Base-by-base conservation (phyloP, 768 basidiomycete species). In the Saitozyma sp. region DNA sequence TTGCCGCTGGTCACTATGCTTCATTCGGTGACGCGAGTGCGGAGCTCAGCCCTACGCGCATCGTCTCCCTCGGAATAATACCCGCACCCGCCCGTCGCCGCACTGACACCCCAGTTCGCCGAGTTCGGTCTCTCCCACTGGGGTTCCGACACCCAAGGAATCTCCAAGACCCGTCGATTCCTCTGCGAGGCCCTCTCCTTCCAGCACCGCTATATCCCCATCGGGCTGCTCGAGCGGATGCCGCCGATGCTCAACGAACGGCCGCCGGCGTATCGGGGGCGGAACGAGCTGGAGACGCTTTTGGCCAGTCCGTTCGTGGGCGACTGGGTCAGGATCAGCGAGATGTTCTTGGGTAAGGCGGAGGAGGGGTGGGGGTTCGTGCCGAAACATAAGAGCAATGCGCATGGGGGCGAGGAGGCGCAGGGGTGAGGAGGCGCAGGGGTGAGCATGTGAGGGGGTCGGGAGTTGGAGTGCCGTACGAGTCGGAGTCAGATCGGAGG, bases 121-220 rank as follows among this genome's bases (percentile, higher is more conserved):
- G 91, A 93, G 76, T 93, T 84, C 73, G 94, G 92, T 41, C 81
- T 96, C 69, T 86, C 78, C 20, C 82, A 85, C 86, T 89, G 81
- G 69, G 84, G 81, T 6, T 78, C 81, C 13, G 80, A 80, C 59
- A 75, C 79, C 13, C 69, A 79, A 59, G 96, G 96, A 1, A 85
- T 98, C 54, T 94, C 94, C 80, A 88, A 89, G 9, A 89, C 93
- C 0, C 85, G 96, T 29, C 85, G 96, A 59, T 99, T 94, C 81
- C 86, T 98, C 11, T 94, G 91, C 77, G 96, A 98, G 81, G 88
- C 92, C 0, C 83, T 99, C 2, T 95, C 92, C 0, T 99, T 98
- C 84, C 91, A 93, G 73, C 89, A 95, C 78, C 91, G 96, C 50
- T 99, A 99, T 75, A 82, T 97, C 52, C 96, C 96, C 8, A 88